Conservation (phyloP, 2,329 filamentous ascomycete genomes). For the Rutstroemia sp. region DNA sequence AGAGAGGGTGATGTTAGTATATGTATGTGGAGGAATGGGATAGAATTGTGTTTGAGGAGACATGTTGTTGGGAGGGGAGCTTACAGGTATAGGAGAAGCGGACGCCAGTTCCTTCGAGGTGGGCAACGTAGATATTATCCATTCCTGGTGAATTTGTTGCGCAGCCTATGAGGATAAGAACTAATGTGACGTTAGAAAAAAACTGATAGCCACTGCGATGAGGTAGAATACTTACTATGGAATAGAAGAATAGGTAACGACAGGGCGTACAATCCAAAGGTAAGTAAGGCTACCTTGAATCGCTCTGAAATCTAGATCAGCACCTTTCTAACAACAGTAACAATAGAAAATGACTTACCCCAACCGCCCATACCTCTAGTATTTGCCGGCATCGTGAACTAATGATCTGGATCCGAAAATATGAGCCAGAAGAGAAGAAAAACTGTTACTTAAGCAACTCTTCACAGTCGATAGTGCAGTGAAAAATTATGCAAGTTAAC, state of each 20-base stretch:
- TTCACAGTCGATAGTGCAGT: neutral
- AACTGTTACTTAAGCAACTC: neutral
- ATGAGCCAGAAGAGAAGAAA: neutral
- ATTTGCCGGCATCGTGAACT: neutral
- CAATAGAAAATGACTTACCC: neutral
- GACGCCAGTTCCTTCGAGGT: neutral
- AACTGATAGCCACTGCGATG: neutral
- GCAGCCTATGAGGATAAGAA: neutral
- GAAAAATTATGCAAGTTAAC: neutral
- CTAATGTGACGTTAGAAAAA: neutral
- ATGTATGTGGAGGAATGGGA: neutral
- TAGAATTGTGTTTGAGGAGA: neutral
- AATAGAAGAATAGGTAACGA: neutral
- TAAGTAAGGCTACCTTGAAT: neutral
- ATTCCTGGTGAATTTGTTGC: conserved; percentile 2
- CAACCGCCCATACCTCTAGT: neutral
- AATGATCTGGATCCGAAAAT: neutral
- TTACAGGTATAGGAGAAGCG: conserved; percentile 4
- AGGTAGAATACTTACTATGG: neutral
- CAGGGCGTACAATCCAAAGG: conserved; percentile 1
- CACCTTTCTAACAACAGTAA: neutral
- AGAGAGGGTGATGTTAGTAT: neutral
- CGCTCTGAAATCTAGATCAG: neutral
- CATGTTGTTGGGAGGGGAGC: neutral
- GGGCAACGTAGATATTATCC: neutral